phyloP scores from a whole-genome alignment of 192 early-diverging fungal species.

The Oehlia diaphana region DNA sequence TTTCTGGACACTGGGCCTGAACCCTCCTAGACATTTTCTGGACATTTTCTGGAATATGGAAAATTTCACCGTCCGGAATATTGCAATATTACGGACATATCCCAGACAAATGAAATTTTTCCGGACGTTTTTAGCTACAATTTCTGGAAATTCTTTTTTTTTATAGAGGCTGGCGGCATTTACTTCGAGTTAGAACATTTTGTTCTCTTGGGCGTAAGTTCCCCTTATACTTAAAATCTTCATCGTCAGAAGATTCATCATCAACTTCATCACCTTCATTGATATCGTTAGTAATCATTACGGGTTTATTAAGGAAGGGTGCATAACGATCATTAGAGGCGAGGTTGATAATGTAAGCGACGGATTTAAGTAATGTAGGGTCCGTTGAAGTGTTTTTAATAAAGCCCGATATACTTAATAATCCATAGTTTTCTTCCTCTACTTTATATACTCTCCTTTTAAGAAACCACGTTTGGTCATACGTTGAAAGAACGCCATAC shows the following conservation, averaged over 20 bases:
- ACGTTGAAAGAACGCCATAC: conserved; percentile 32
- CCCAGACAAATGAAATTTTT: too few relatives aligned
- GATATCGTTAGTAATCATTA: background rate
- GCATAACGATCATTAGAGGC: background rate
- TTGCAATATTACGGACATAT: too few relatives aligned
- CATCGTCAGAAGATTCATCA: background rate
- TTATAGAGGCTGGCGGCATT: too few relatives aligned
- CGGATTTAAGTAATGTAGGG: background rate
- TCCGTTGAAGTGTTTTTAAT: background rate
- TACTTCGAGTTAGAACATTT: background rate
- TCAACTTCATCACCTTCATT: background rate
- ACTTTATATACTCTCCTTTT: background rate
- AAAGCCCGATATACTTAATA: background rate
- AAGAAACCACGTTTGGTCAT: conserved; percentile 35
- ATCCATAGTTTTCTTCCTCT: background rate
- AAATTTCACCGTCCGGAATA: too few relatives aligned
- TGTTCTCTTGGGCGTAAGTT: background rate
- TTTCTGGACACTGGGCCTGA: too few relatives aligned
- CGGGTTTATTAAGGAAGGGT: background rate
- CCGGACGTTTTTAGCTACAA: too few relatives aligned
- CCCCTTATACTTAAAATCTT: background rate
- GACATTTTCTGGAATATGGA: too few relatives aligned
- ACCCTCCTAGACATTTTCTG: too few relatives aligned
- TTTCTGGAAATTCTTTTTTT: too few relatives aligned
- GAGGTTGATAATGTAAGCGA: background rate